Conservation (phyloP, 2,329 filamentous ascomycete genomes). For the Hypomyces rosellus region DNA sequence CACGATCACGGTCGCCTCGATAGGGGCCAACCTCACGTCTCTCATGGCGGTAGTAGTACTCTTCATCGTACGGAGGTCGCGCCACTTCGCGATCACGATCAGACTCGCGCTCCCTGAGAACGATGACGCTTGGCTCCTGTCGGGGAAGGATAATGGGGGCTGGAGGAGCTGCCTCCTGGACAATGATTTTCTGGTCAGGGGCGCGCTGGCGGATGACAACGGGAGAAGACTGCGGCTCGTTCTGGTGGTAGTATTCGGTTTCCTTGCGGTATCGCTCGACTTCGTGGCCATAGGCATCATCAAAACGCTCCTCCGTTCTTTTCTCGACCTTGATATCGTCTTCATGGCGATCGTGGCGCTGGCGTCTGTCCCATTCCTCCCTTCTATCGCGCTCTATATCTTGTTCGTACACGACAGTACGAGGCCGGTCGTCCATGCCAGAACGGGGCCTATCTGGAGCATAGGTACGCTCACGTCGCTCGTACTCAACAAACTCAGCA, state of each 20-base stretch:
- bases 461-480: constrained; percentile 34
- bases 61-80: constrained; percentile 34
- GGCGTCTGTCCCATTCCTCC: constrained; percentile 39
- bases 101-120: constrained; percentile 37
- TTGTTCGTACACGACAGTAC: constrained; percentile 39
- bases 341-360: constrained; percentile 36
- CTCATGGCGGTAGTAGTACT: constrained; percentile 47
- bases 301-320: constrained; percentile 43
- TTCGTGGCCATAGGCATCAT: constrained; percentile 41
- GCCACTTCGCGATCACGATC: constrained; percentile 32
- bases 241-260: constrained; percentile 54
- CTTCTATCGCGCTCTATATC: constrained; percentile 35
- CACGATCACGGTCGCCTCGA: constrained; percentile 23
- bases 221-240: constrained; percentile 42
- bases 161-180: constrained; percentile 50
- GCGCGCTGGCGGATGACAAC: constrained; percentile 52
- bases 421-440: constrained; percentile 39
- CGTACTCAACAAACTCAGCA: constrained; percentile 36
- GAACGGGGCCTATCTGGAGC: constrained; percentile 46
- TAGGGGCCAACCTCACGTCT: constrained; percentile 37
- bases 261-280: constrained; percentile 56
- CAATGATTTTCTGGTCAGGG: constrained; percentile 54
- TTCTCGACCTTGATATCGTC: constrained; percentile 51
- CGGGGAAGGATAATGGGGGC: constrained; percentile 45
- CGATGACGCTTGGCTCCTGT: constrained; percentile 38